Evolutionary conservation across 495 filamentous ascomycete genomes (phyloP).

Genomic region (Neurospora discreta): DNA sequence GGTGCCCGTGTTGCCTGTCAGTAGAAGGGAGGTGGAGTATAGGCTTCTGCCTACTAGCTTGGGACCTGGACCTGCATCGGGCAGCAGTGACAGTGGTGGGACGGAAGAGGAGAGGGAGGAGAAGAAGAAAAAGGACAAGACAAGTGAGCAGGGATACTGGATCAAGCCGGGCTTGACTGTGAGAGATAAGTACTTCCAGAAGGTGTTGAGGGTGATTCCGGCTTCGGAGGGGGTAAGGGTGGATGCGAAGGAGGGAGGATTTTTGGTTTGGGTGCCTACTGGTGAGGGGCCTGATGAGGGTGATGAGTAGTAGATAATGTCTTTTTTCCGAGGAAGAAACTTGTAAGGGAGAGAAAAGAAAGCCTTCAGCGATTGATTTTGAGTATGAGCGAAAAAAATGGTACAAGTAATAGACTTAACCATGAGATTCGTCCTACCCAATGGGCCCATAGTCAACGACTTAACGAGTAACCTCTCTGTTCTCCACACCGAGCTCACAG

Average conservation of each 20-base stretch:
- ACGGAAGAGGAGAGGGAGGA: not conserved
- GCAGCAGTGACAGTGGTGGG: too few species aligned
- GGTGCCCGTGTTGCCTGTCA: conserved; percentile 69
- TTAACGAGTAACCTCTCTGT: not conserved
- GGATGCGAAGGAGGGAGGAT: conserved; percentile 58
- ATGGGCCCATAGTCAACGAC: too few species aligned
- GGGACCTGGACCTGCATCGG: not conserved
- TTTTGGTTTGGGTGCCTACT: conserved; percentile 53
- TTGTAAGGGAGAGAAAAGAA: too few species aligned
- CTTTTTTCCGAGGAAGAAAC: too few species aligned
- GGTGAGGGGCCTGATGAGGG: conserved; percentile 13
- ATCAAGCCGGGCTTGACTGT: conserved; percentile 62
- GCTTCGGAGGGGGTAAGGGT: conserved; percentile 54
- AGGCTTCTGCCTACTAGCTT: conserved; percentile 44
- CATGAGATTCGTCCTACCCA: too few species aligned
- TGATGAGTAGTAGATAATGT: too few species aligned
- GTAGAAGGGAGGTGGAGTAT: conserved; percentile 57
- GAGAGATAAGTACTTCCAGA: conserved; percentile 82
- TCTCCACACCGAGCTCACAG: not conserved
- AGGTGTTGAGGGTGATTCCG: conserved; percentile 62
- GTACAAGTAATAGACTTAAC: too few species aligned
- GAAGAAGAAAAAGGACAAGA: not conserved
- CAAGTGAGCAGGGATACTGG: conserved; percentile 46
- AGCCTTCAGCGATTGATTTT: too few species aligned
- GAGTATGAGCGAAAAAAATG: too few species aligned